These are phyloP conservation scores for Lyophyllum atratum DNA, from an alignment of 768 basidiomycete genomes.

Conservation along the genomic window DNA sequence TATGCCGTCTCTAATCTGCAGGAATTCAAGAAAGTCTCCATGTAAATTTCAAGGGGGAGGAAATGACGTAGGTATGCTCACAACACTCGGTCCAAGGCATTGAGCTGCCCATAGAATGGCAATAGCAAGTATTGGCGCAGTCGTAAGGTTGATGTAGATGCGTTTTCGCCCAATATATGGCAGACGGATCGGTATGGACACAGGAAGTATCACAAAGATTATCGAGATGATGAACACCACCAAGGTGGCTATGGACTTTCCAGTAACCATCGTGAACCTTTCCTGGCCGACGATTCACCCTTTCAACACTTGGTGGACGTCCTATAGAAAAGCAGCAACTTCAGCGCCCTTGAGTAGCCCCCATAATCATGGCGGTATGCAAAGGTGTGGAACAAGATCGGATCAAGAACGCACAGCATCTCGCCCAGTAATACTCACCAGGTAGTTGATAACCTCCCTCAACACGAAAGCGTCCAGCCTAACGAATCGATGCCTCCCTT, in stretches of 20 bases:
- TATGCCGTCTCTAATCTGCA: conserved; percentile 70
- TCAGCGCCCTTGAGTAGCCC: background rate
- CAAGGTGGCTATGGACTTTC: conserved; percentile 49
- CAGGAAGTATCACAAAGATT: conserved; percentile 49
- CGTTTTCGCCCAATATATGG: conserved; percentile 31
- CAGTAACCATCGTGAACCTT: conserved; percentile 39
- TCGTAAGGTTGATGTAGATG: conserved; percentile 50
- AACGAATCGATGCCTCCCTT: background rate
- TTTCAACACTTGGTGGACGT: background rate
- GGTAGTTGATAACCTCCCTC: too few species aligned
- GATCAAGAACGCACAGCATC: background rate
- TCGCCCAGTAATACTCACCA: background rate
- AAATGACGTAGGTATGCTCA: background rate
- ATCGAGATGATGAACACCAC: conserved; percentile 56
- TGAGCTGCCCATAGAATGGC: conserved; percentile 56
- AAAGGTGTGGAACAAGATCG: background rate
- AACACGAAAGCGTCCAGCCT: background rate
- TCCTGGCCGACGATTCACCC: background rate
- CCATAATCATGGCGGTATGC: background rate
- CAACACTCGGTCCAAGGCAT: conserved; percentile 44
- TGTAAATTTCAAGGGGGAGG: background rate
- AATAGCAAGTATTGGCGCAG: conserved; percentile 55
- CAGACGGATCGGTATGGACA: conserved; percentile 39
- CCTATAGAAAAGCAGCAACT: background rate
- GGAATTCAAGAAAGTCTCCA: background rate